Conservation (phyloP, 192 early-diverging fungal genomes). For the Backusella australiensis region DNA sequence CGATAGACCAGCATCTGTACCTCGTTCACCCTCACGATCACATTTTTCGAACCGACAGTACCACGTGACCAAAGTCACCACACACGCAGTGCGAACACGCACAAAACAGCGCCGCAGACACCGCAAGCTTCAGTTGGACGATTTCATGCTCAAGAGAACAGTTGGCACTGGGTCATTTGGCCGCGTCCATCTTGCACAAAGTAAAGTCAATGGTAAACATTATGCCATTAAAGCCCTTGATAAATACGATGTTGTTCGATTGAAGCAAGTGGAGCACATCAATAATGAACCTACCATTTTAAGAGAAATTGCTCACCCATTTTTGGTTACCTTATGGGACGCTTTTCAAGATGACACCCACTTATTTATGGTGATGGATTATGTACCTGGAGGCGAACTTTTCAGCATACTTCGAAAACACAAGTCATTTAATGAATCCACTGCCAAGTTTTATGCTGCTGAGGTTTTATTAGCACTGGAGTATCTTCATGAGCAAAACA, state of each 20-base stretch:
- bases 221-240: conserved; percentile 95
- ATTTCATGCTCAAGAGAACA: conserved; percentile 81
- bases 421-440: conserved; percentile 39
- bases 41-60: not conserved
- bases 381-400: conserved; percentile 90
- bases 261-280: conserved; percentile 95
- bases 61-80: not conserved
- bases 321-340: conserved; percentile 85
- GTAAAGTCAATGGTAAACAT: conserved; percentile 70
- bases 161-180: conserved; percentile 95
- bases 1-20: not conserved
- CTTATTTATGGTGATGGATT: conserved; percentile 92
- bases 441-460: conserved; percentile 82
- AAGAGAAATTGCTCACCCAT: conserved; percentile 79
- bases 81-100: conserved; percentile 1
- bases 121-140: conserved; percentile 50
- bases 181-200: conserved; percentile 87
- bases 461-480: conserved; percentile 89
- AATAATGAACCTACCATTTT: conserved; percentile 92
- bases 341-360: conserved; percentile 87
- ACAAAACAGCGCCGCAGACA: not conserved
- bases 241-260: conserved; percentile 86
- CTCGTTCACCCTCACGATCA: not conserved
- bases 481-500: conserved; percentile 88
- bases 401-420: conserved; percentile 68